These are phyloP conservation scores for Diaporthe vexans DNA, from an alignment of 2,329 filamentous ascomycete genomes.

Conservation along the genomic window DNA sequence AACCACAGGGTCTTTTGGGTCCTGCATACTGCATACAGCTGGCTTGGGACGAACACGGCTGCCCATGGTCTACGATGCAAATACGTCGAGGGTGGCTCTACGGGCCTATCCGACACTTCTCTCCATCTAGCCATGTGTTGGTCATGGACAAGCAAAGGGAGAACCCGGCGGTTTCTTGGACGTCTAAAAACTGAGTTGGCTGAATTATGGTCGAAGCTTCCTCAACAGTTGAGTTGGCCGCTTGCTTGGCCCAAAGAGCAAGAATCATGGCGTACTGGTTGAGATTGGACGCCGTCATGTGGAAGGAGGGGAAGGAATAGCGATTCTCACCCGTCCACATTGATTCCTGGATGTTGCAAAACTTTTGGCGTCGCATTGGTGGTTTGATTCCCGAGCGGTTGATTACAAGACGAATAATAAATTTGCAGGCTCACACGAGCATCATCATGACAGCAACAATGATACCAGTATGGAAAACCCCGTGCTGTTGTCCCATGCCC, in stretches of 20 bases:
- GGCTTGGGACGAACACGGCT: no score
- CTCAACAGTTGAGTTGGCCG: background rate
- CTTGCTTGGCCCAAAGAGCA: background rate
- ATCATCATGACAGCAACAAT: background rate
- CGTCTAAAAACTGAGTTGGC: no score
- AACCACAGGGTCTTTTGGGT: background rate
- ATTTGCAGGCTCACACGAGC: conserved; percentile 4
- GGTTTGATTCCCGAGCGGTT: background rate
- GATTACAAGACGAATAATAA: background rate
- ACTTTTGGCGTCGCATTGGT: background rate
- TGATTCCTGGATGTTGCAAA: fast-evolving
- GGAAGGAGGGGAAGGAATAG: background rate
- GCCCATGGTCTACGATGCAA: no score
- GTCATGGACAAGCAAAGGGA: background rate
- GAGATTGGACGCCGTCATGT: background rate
- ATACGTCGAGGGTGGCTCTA: background rate
- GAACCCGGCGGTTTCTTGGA: no score
- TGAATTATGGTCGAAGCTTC: background rate
- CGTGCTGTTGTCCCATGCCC: no score
- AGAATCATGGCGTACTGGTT: background rate
- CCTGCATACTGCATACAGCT: no score
- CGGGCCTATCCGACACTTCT: background rate
- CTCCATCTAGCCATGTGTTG: no score
- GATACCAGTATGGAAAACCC: background rate
- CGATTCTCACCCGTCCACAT: background rate